phyloP scores from a whole-genome alignment of 2,329 filamentous ascomycete species.

The Paecilomyces formosus region DNA sequence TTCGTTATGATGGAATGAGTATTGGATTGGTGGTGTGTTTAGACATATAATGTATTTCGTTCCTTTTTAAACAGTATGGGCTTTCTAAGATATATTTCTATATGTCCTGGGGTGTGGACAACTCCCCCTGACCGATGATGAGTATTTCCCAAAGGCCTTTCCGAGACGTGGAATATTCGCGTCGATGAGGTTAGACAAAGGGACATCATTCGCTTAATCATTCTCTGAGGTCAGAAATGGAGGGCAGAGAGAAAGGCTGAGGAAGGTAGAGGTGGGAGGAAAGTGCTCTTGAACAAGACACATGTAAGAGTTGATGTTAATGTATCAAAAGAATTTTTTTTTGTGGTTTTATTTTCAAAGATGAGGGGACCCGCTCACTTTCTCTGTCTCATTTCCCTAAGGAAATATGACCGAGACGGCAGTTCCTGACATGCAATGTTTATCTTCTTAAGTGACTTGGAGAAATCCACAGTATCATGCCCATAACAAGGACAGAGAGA shows the following conservation, averaged over 20 bases:
- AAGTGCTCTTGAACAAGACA: too few relatives aligned
- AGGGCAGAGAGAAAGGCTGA: neutral
- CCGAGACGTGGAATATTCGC: neutral
- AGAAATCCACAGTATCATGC: neutral
- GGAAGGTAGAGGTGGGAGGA: too few relatives aligned
- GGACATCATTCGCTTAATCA: neutral
- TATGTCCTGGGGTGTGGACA: neutral
- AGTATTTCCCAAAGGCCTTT: neutral
- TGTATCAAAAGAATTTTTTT: neutral
- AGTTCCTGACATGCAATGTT: neutral
- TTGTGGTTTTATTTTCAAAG: neutral
- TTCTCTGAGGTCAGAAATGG: neutral
- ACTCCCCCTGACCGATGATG: neutral
- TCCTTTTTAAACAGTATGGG: too few relatives aligned
- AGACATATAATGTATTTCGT: too few relatives aligned
- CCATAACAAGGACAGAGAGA: neutral
- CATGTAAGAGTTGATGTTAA: too few relatives aligned
- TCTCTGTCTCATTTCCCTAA: neutral
- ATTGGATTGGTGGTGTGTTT: too few relatives aligned
- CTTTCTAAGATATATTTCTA: too few relatives aligned
- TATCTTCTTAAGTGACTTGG: neutral
- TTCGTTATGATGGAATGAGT: too few relatives aligned
- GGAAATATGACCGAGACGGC: neutral
- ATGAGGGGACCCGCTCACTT: neutral
- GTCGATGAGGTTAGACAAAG: neutral